Evolutionary conservation across 331 rosid genomes (phyloP).

Genomic region (Quercus tomentella): DNA sequence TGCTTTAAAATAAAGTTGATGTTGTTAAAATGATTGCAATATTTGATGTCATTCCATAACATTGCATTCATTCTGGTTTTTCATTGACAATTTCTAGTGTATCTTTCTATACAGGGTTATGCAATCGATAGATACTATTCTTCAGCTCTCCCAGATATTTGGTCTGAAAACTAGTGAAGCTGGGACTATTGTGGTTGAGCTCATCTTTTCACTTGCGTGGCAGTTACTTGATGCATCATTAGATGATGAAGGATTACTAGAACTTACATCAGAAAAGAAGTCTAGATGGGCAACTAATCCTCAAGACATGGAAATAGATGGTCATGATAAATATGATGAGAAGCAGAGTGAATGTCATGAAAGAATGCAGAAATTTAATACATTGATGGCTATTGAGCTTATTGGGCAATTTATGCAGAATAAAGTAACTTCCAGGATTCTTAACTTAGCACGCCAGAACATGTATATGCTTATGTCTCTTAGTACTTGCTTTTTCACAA

Average conservation of each 20-base stretch:
- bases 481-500: neutral
- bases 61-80: neutral
- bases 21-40: neutral
- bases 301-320: conserved; percentile 76
- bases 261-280: conserved; percentile 55
- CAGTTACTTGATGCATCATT: conserved; percentile 92
- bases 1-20: neutral
- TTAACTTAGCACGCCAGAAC: conserved; percentile 68
- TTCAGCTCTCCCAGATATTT: conserved; percentile 69
- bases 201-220: conserved; percentile 73
- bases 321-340: conserved; percentile 36
- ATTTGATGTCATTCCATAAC: neutral
- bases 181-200: conserved; percentile 73
- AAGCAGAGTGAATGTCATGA: conserved; percentile 54
- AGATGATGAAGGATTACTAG: conserved; percentile 84
- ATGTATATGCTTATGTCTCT: conserved; percentile 47
- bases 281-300: conserved; percentile 58
- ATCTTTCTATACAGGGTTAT: conserved; percentile 61
- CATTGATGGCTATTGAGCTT: conserved; percentile 69
- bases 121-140: conserved; percentile 69
- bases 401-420: conserved; percentile 69
- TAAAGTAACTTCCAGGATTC: conserved; percentile 61
- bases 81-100: conserved; percentile 19
- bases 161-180: conserved; percentile 68
- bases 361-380: conserved; percentile 56